Evolutionary conservation across 805 yeast species (phyloP), one percentile per base, ranked within the genome.

Genomic region (Saccharomyces eubayanus): DNA sequence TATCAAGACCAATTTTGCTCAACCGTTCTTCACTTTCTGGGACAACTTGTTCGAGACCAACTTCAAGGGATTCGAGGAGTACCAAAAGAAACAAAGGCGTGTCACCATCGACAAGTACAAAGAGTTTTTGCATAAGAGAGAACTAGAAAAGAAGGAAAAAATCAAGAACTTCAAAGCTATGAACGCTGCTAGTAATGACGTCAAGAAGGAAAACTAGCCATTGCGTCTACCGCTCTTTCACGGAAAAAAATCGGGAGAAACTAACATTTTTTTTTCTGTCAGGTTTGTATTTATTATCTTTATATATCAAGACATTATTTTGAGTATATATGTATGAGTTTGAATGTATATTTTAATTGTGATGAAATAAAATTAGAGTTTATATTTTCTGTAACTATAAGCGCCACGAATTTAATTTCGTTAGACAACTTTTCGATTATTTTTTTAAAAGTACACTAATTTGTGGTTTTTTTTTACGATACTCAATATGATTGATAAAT

Each of bases 21-120:
- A 94, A 76, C 99, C 99, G 3, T 94, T 92, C 74, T 94, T 94
- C 73, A 85, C 89, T 1, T 83, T 89, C 66, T 94, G 99, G 99
- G 99, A 94, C 71, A 72, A 73, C 51, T 58, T 84, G 49, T 77
- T 80, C 53, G 80, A 82, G 53, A 89, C 98, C 1, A 83, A 84
- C 64, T 91, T 85, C 72, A 75, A 81, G 67, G 80, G 80, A 27
- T 73, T 83, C 51, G 84, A 84, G 58, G 79, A 78, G 53, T 49
- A 51, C 45, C 28, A 55, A 51, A 46, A 78, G 51, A 71, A 82
- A 59, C 91, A 87, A 70, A 76, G 81, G 63, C 78, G 79, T 62
- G 79, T 87, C 51, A 84, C 92, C 10, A 77, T 86, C 62, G 80
- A 74, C 45, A 84, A 80, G 70, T 86, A 85, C 69, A 79, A 76